Conservation (phyloP, 2,329 filamentous ascomycete genomes). For the Cercospora zeae-maydis region DNA sequence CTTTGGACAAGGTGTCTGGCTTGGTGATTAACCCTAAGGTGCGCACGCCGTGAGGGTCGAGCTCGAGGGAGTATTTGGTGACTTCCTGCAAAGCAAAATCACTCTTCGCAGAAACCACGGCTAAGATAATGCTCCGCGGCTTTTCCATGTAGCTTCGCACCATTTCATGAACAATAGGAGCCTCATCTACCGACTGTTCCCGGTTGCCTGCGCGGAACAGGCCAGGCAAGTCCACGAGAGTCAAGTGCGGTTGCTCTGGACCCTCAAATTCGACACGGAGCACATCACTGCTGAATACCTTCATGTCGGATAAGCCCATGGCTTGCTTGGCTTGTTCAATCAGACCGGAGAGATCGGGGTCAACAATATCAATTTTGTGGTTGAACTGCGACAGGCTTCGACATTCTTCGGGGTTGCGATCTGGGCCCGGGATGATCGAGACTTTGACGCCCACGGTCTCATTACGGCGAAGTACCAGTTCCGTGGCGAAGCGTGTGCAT, state of each 20-base stretch:
- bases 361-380: background rate
- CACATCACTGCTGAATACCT: constrained; percentile 14
- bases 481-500: constrained; percentile 48
- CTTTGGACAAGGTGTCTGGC: constrained; percentile 30
- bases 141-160: constrained; percentile 40
- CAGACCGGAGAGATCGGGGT: background rate
- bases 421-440: too few relatives aligned
- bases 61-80: constrained; percentile 37
- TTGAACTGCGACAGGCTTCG: background rate
- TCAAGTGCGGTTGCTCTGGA: constrained; percentile 21
- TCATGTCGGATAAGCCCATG: background rate
- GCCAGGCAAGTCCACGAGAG: constrained; percentile 30
- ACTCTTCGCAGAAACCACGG: constrained; percentile 42
- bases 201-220: constrained; percentile 27
- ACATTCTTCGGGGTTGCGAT: too few relatives aligned
- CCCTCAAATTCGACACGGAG: constrained; percentile 25
- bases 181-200: constrained; percentile 34
- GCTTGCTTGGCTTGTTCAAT: too few relatives aligned
- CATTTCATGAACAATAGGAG: constrained; percentile 36
- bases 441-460: too few relatives aligned
- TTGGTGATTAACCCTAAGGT: constrained; percentile 39
- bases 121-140: constrained; percentile 40
- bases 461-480: constrained; percentile 24
- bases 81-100: constrained; percentile 47
- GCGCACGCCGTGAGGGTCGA: constrained; percentile 29